Evolutionary conservation across 331 rosid species (phyloP).

Genomic region (Erythrophleum ivorense): DNA sequence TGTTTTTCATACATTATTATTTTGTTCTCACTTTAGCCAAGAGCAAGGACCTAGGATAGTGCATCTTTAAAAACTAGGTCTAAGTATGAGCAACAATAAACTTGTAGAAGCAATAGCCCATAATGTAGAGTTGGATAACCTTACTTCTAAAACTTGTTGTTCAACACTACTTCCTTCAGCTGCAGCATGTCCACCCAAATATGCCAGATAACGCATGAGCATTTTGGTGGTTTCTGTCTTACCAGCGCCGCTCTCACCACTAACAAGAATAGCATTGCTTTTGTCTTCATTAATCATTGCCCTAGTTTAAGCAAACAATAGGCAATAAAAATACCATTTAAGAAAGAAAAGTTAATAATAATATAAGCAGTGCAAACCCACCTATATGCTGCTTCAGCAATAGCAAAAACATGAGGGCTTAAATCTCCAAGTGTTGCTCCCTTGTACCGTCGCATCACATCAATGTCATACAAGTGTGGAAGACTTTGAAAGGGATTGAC

Average conservation of each 20-base stretch:
- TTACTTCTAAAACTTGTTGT: conserved; percentile 90
- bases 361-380: conserved; percentile 48
- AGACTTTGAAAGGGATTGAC: conserved; percentile 89
- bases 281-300: conserved; percentile 81
- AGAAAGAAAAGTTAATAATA: conserved; percentile 32
- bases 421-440: conserved; percentile 66
- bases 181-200: conserved; percentile 76
- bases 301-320: conserved; percentile 55
- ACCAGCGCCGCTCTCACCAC: conserved; percentile 98
- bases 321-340: conserved; percentile 39
- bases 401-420: conserved; percentile 88
- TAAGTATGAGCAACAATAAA: conserved; percentile 35
- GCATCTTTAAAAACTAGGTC: conserved; percentile 36
- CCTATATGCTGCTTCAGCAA: conserved; percentile 91
- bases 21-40: conserved; percentile 35
- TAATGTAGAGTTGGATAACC: conserved; percentile 43
- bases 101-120: conserved; percentile 37
- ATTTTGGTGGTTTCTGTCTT: conserved; percentile 96
- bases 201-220: conserved; percentile 95
- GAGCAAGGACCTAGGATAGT: conserved; percentile 22
- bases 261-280: conserved; percentile 88
- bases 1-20: conserved; percentile 23
- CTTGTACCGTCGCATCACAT: conserved; percentile 71
- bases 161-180: conserved; percentile 83
- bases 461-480: conserved; percentile 61